Percentiles rank a stretch among this genome's conserved stretches.
Conservation (phyloP, 1,284 basidiomycete genomes). For the Quambalaria eucalypti region DNA sequence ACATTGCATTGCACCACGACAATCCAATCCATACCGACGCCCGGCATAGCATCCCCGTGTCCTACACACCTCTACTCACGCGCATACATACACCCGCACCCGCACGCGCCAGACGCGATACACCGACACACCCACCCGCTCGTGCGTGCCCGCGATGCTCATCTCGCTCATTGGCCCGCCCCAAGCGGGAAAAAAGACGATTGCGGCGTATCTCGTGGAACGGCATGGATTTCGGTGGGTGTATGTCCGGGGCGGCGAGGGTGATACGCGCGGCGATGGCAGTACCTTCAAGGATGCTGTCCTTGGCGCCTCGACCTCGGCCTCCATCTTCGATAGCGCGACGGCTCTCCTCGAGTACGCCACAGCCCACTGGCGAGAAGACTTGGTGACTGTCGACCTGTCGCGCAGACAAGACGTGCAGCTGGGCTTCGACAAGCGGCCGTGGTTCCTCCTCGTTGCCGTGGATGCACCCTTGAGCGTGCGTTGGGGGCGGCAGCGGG, state of each 20-base stretch:
- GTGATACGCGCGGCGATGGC: neutral
- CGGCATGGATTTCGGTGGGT: conserved; percentile 51
- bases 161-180: conserved; percentile 79
- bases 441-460: conserved; percentile 76
- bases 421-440: conserved; percentile 68
- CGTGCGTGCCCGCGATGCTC: conserved; percentile 62
- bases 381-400: conserved; percentile 75
- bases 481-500: conserved; percentile 20
- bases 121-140: no score
- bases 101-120: no score
- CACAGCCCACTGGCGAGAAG: conserved; percentile 69
- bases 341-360: conserved; percentile 62
- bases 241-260: neutral
- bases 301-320: conserved; percentile 21
- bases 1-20: no score
- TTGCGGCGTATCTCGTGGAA: conserved; percentile 63
- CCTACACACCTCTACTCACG: no score
- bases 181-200: conserved; percentile 67
- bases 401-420: conserved; percentile 55
- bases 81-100: no score
- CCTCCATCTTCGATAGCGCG: conserved; percentile 33
- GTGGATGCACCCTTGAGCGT: conserved; percentile 73
- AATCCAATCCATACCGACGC: no score
- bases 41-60: no score
- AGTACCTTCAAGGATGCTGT: neutral